A percentile compares a stretch with the other conserved stretches of the same genome.
These are phyloP conservation scores for Phanerochaete sordida DNA, from an alignment of 768 basidiomycete species.

Conservation along the genomic window DNA sequence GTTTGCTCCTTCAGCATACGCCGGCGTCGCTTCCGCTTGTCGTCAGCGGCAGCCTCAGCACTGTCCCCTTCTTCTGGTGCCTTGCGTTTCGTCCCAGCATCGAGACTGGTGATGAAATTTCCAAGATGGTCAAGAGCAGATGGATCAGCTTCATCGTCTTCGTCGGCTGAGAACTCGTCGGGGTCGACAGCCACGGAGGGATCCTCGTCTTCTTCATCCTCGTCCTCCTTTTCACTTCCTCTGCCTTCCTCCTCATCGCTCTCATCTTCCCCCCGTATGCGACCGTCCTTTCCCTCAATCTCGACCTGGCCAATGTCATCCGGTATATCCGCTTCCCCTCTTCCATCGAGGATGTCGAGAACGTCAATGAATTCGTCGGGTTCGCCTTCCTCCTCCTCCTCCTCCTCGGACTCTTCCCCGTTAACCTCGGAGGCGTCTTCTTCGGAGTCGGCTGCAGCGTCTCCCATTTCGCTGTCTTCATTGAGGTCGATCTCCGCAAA, in stretches of 20 bases:
- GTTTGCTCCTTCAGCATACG: conserved; percentile 69
- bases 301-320: conserved; percentile 37
- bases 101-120: conserved; percentile 66
- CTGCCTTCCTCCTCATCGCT: conserved; percentile 34
- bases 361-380: conserved; percentile 60
- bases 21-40: conserved; percentile 43
- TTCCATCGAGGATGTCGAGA: conserved; percentile 64
- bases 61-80: conserved; percentile 38
- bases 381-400: conserved; percentile 35
- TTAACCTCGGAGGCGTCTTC: conserved; percentile 31
- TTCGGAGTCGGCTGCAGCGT: conserved; percentile 26
- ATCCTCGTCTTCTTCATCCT: conserved; percentile 35
- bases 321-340: conserved; percentile 39
- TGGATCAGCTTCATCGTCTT: conserved; percentile 49
- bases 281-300: conserved; percentile 30
- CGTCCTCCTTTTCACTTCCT: conserved; percentile 39
- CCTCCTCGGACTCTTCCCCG: conserved; percentile 37
- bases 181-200: conserved; percentile 15
- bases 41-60: conserved; percentile 22
- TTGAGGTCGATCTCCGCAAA: conserved; percentile 63
- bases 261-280: conserved; percentile 16
- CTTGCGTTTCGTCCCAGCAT: conserved; percentile 70
- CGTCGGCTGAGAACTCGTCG: conserved; percentile 20
- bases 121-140: conserved; percentile 69
- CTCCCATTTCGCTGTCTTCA: conserved; percentile 41